Evolutionary conservation across 2,329 filamentous ascomycete genomes (phyloP), one percentile per base, ranked within the genome.

Genomic region (Xylariaceae sp.): DNA sequence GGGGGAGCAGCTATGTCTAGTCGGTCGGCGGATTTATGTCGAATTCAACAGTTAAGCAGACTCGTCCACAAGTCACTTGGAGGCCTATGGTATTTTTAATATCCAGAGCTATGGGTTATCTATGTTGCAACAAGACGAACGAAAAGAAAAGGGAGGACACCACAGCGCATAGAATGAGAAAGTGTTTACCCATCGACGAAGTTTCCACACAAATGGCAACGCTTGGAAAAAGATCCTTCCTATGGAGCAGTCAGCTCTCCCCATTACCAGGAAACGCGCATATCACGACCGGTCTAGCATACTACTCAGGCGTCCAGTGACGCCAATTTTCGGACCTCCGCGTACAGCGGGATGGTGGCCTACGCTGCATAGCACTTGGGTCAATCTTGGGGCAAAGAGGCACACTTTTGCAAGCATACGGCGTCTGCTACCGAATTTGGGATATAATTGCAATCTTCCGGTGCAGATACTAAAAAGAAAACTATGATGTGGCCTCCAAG

Each of bases 1-100:
- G 34, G 2, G 6, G 29, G 31, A 51, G n/a, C 37, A 44, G 31
- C 46, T 51, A 47, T 35, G 47, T 55, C 19, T 51, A 51, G 41
- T 45, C 43, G n/a, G 8, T n/a, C 42, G 32, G 34, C 32, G 3
- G 29, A 4, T 12, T 27, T 43, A 53, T 39, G 39, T 6, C 7
- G 43, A 45, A 12, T 29, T 5, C 3, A 34, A 47, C 42, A 35
- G 26, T 9, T 11, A 37, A 11, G 35, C 35, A 11, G 35, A 37
- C 12, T 37, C 35, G 3, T 11, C 4, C 8, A 37, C 4, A 7
- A 3, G 5, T 7, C 35, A 3, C 35, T 11, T 7, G 8, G 12
- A 3, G 35, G 35, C 7, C 31, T 12, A 26, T 32, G 32, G 27
- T 37, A 6, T 27, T 9, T 32, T 31, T 41, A 12, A 27, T 41